Base-by-base conservation (phyloP, 164 flowering plant genomes). In the Magnolia officinalis region DNA sequence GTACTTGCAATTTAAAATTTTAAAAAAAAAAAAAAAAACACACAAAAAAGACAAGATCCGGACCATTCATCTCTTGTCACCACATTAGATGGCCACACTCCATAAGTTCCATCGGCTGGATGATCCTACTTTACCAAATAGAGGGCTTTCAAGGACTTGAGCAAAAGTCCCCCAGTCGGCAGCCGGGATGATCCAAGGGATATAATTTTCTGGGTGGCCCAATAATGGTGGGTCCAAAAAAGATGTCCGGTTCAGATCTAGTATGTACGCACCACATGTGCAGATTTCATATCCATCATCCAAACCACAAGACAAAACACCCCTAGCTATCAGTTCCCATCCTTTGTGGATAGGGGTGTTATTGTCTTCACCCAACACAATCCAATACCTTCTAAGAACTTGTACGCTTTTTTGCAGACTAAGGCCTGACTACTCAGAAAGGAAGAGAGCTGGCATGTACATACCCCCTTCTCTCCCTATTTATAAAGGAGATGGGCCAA, bases 281-380 rank as follows among this genome's bases (percentile, higher is more conserved):
- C n/a, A 68, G 14, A 7, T 68, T 1, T 16, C 45, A 37, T 37
- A 37, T 37, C 71, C 50, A 11, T 29, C 1, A 37, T 37, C 50
- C 8, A 13, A 24, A 65, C 68, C 31, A 23, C 68, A 20, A 1
- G 37, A 65, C 71, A 68, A 68, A 68, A 68, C 14, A 68, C 14
- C 14, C 45, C 19, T 68, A 37, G 71, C 71, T 16, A 68, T 31
- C 20, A 68, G 31, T 29, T 29, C 70, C 71, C 71, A 68, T 68
- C 50, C 50, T 31, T 68, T 68, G 51, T 29, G 49, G 50, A 31
- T 29, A 18, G 71, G 45, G n/a, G 16, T n/a, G 50, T 29, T 11
- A 8, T 68, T 68, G 51, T 31, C 71, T 4, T 68, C 71, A 24
- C 71, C 71, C 31, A 6, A 29, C n/a, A 67, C 29, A 16, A 18